These are phyloP conservation scores for Xerocomellus intermedius DNA, from an alignment of 768 basidiomycete species.

Conservation along the genomic window DNA sequence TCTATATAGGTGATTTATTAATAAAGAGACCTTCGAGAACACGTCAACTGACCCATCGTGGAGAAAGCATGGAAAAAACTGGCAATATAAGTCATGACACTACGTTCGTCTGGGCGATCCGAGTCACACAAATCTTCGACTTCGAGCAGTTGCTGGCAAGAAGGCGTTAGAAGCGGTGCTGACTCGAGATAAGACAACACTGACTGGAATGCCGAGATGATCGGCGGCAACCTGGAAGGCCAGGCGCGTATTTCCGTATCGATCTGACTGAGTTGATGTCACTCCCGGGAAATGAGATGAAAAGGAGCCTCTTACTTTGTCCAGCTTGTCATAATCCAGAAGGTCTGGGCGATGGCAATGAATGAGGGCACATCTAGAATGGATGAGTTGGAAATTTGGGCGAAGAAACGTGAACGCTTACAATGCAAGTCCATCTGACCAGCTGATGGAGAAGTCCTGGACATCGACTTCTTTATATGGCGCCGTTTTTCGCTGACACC, in stretches of 20 bases:
- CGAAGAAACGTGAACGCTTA: constrained; percentile 38
- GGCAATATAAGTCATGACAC: constrained; percentile 97
- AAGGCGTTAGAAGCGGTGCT: constrained; percentile 1
- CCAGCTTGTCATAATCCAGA: constrained; percentile 80
- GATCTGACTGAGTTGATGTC: constrained; percentile 53
- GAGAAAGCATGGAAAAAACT: constrained; percentile 98
- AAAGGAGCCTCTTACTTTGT: constrained; percentile 57
- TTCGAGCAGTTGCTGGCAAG: constrained; percentile 82
- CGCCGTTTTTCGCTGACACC: constrained; percentile 97
- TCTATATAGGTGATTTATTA: constrained; percentile 46
- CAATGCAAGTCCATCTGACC: constrained; percentile 96
- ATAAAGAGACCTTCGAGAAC: background rate
- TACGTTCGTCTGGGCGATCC: constrained; percentile 88
- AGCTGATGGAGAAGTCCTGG: constrained; percentile 89
- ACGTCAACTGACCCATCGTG: constrained; percentile 71
- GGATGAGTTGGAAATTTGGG: constrained; percentile 6
- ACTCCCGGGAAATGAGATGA: background rate
- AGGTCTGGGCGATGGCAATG: constrained; percentile 97
- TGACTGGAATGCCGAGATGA: constrained; percentile 86
- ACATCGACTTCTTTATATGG: constrained; percentile 91
- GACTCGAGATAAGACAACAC: constrained; percentile 26
- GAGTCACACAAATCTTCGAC: constrained; percentile 93
- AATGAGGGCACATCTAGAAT: constrained; percentile 88
- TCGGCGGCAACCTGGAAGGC: constrained; percentile 89
- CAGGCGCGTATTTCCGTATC: constrained; percentile 78